phyloP scores from a whole-genome alignment of 116 monocot genomes.

The Zostera marina region DNA sequence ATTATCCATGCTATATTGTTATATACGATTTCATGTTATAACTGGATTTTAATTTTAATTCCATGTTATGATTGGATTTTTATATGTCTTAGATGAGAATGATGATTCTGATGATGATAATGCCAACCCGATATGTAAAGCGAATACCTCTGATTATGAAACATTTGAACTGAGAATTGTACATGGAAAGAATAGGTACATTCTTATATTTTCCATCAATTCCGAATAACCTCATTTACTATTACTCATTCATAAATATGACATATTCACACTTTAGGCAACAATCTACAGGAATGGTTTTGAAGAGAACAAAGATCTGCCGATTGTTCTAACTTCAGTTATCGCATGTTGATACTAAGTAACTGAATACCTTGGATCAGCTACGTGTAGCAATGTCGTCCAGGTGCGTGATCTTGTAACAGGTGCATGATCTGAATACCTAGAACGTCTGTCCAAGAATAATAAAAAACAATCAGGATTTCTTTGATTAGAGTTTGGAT shows the following conservation, averaged over 20 bases:
- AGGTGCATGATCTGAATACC: too few species aligned
- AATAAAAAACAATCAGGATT: conserved; percentile 92
- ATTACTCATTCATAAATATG: conserved; percentile 1
- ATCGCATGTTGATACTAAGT: conserved; percentile 84
- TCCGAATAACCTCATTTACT: background rate
- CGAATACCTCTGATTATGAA: conserved; percentile 43
- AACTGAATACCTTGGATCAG: conserved; percentile 86
- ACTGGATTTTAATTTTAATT: too few species aligned
- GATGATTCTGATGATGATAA: conserved; percentile 15
- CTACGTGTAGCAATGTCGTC: conserved; percentile 91
- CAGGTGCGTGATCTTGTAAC: conserved; percentile 83
- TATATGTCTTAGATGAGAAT: conserved; percentile 7
- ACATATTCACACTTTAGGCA: conserved; percentile 12
- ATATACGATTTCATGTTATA: too few species aligned
- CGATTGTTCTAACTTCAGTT: conserved; percentile 58
- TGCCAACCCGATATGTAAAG: conserved; percentile 22
- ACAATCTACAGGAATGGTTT: conserved; percentile 73
- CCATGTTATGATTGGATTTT: too few species aligned
- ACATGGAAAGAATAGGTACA: conserved; percentile 84
- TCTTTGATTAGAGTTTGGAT: conserved; percentile 97
- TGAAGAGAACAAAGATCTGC: conserved; percentile 86
- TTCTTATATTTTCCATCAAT: background rate
- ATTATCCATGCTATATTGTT: too few species aligned
- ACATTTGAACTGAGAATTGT: conserved; percentile 72
- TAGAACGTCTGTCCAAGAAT: conserved; percentile 89